A percentile compares a stretch with the other conserved stretches of the same genome.
phyloP scores from a whole-genome alignment of 2,329 filamentous ascomycete genomes.

The Keithomyces neogunnii region DNA sequence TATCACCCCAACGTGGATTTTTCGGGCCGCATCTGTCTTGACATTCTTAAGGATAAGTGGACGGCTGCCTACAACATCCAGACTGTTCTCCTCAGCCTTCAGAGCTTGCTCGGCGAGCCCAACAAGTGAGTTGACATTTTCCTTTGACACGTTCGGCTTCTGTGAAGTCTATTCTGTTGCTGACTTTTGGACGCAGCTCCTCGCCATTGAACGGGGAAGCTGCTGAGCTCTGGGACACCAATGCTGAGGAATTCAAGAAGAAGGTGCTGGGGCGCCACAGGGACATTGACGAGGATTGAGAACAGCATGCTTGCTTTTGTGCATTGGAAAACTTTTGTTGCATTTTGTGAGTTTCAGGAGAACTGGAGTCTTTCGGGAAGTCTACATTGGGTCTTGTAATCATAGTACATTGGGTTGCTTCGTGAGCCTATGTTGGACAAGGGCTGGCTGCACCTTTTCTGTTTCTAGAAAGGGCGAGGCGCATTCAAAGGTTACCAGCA shows the following conservation, averaged over 20 bases:
- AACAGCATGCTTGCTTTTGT: background rate
- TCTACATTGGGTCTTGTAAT: slow-evolving; percentile 19
- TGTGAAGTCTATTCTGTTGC: slow-evolving; percentile 1
- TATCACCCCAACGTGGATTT: slow-evolving; percentile 99
- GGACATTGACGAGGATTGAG: slow-evolving; percentile 55
- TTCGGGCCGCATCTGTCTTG: slow-evolving; percentile 89
- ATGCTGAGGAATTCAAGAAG: slow-evolving; percentile 79
- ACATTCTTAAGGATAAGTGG: slow-evolving; percentile 99
- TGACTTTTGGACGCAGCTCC: slow-evolving; percentile 46
- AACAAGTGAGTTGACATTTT: slow-evolving; percentile 71
- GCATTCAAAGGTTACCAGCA: background rate
- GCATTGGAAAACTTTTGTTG: slow-evolving; percentile 12
- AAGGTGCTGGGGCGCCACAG: slow-evolving; percentile 56
- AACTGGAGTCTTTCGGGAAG: slow-evolving; percentile 33
- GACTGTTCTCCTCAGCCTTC: slow-evolving; percentile 83
- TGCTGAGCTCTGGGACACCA: slow-evolving; percentile 89
- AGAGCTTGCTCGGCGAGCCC: slow-evolving; percentile 90
- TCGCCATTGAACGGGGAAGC: slow-evolving; percentile 95
- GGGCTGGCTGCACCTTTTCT: background rate
- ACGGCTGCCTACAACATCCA: slow-evolving; percentile 95
- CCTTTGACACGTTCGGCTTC: background rate
- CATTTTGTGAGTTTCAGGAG: slow-evolving; percentile 21
- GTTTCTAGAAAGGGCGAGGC: background rate
- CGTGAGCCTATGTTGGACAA: slow-evolving; percentile 5
- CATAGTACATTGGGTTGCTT: slow-evolving; percentile 20